These are phyloP conservation scores for Carex sylvatica DNA, from an alignment of 202 grass and related monocot genomes.

Conservation along the genomic window DNA sequence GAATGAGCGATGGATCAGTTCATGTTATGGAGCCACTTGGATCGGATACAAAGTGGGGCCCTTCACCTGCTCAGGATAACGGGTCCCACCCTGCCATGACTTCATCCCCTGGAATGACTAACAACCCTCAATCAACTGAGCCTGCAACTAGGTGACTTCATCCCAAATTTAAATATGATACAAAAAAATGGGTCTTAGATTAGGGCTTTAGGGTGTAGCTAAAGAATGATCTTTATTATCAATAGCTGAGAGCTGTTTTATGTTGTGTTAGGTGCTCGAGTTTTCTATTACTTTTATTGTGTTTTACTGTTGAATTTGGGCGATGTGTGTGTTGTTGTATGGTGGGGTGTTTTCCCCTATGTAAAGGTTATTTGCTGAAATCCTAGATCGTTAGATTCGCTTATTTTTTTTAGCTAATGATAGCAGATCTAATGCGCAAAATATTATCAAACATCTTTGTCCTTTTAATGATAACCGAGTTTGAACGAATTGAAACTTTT, in stretches of 20 bases:
- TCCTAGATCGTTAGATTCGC: constrained; percentile 10
- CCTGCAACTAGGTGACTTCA: constrained; percentile 56
- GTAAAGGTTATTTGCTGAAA: constrained; percentile 18
- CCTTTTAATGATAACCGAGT: not conserved
- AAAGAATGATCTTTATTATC: constrained; percentile 19
- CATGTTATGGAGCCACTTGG: constrained; percentile 91
- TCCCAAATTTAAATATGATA: constrained; percentile 38
- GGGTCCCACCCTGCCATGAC: constrained; percentile 51
- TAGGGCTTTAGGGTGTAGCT: constrained; percentile 27
- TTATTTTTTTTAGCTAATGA: constrained; percentile 6
- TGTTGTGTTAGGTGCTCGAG: constrained; percentile 16
- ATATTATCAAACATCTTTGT: constrained; percentile 8
- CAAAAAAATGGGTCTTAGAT: constrained; percentile 49
- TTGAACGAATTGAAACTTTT: not conserved
- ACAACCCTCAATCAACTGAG: constrained; percentile 67
- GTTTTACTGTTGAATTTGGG: constrained; percentile 23
- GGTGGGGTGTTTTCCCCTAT: not conserved
- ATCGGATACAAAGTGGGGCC: constrained; percentile 75
- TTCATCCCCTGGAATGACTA: constrained; percentile 45
- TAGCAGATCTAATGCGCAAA: constrained; percentile 6
- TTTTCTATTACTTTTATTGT: not conserved
- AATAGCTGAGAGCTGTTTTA: constrained; percentile 15
- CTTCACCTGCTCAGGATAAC: constrained; percentile 65
- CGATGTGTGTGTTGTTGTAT: not conserved
- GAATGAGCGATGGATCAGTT: constrained; percentile 87